Evolutionary conservation across 371 early-diverging fungal genomes (phyloP).

Genomic region (Rhizopus stolonifer): DNA sequence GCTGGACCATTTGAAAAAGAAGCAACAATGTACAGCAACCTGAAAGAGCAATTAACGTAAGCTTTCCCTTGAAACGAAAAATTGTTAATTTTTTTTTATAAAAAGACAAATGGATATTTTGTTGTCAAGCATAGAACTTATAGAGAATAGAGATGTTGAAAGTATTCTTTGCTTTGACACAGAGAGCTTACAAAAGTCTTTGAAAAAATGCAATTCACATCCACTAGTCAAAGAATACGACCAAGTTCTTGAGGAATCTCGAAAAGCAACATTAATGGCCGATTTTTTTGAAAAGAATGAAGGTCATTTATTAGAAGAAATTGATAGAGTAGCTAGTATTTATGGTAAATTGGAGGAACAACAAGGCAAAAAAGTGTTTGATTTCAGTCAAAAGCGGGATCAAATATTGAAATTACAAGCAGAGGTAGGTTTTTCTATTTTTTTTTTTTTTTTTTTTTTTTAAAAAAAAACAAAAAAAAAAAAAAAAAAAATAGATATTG

Average conservation of each 20-base stretch:
- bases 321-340: conserved; percentile 75
- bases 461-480: no score
- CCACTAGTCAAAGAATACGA: conserved; percentile 9
- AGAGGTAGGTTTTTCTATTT: conserved; percentile 41
- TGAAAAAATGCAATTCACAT: conserved; percentile 16
- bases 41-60: conserved; percentile 18
- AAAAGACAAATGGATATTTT: conserved; percentile 7
- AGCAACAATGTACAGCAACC: conserved; percentile 8
- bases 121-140: conserved; percentile 15
- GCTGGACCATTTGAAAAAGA: conserved; percentile 27
- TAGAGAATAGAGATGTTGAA: conserved; percentile 7
- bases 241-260: conserved; percentile 9
- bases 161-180: neutral
- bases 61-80: no score
- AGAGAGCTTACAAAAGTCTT: conserved; percentile 9
- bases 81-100: no score
- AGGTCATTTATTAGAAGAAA: conserved; percentile 66
- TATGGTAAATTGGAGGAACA: conserved; percentile 82
- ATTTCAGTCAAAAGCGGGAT: conserved; percentile 75
- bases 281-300: conserved; percentile 41
- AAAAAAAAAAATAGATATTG: conserved; percentile 40
- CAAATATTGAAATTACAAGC: conserved; percentile 69
- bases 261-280: conserved; percentile 10
- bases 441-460: neutral
- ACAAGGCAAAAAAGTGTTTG: conserved; percentile 71